Conservation (phyloP, 306 rosid species). For the Castanea crenata region DNA sequence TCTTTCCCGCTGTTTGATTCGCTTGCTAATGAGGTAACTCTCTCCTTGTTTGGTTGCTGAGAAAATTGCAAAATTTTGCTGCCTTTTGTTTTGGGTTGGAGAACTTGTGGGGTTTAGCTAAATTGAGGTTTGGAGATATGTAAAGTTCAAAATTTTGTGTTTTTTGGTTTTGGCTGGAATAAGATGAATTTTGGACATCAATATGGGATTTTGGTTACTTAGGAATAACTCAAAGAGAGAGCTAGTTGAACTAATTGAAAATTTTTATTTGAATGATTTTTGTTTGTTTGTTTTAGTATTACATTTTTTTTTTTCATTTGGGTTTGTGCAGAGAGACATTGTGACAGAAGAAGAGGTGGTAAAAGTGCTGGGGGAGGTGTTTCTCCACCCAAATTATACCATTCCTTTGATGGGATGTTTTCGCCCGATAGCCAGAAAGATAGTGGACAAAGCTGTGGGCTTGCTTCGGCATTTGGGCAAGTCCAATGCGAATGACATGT, state of each 20-base stretch:
- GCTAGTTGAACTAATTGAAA: neutral
- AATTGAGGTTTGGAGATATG: neutral
- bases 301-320: neutral
- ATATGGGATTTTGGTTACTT: too few species aligned
- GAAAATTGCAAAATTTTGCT: neutral
- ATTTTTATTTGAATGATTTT: neutral
- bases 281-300: neutral
- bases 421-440: constrained; percentile 46
- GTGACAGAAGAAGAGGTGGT: constrained; percentile 68
- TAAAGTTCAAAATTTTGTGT: neutral
- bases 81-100: neutral
- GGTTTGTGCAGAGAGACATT: constrained; percentile 40
- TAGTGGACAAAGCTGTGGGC: constrained; percentile 55
- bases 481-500: constrained; percentile 38
- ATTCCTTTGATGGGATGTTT: constrained; percentile 74
- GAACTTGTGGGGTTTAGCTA: neutral
- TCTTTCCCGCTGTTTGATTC: constrained; percentile 33
- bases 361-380: constrained; percentile 47
- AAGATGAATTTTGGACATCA: too few species aligned
- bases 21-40: constrained; percentile 40
- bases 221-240: too few species aligned
- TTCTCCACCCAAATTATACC: constrained; percentile 67
- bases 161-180: too few species aligned
- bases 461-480: constrained; percentile 56
- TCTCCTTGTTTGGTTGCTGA: neutral